Percentiles rank a stretch among this genome's conserved stretches.
These are phyloP conservation scores for Trichoderma cornu-damae DNA, from an alignment of 2,329 filamentous ascomycete species.

Conservation along the genomic window DNA sequence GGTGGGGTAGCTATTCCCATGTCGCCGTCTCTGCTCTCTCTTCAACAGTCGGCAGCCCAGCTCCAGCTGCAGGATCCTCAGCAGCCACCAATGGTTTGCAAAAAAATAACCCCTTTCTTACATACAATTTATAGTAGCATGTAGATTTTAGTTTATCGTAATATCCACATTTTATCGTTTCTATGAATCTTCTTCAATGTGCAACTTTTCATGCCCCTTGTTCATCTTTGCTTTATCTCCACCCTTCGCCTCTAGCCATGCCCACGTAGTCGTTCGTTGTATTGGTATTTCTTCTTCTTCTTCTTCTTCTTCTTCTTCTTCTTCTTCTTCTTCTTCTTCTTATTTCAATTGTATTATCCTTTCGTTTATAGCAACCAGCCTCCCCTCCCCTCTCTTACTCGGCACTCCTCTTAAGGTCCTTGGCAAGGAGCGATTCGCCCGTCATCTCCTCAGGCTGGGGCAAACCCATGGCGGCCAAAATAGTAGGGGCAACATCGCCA, in stretches of 20 bases:
- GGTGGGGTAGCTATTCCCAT: constrained; percentile 13
- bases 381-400: constrained; percentile 25
- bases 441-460: constrained; percentile 90
- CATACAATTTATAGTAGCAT: background rate
- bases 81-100: background rate
- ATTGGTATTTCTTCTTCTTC: background rate
- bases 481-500: constrained; percentile 92
- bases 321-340: background rate
- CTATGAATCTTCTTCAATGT: constrained; percentile 11
- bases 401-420: constrained; percentile 47
- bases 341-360: background rate
- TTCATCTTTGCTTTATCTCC: background rate
- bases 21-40: background rate
- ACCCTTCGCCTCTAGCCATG: background rate
- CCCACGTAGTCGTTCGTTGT: background rate
- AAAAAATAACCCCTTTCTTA: background rate
- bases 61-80: background rate
- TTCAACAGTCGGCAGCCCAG: background rate
- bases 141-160: background rate
- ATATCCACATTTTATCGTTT: background rate
- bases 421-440: constrained; percentile 75
- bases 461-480: constrained; percentile 86
- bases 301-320: too few species aligned
- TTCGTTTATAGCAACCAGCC: background rate
- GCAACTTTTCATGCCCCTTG: background rate